Evolutionary conservation across 139 green algal species (phyloP).

Genomic region (Tetradesmus obliquus): DNA sequence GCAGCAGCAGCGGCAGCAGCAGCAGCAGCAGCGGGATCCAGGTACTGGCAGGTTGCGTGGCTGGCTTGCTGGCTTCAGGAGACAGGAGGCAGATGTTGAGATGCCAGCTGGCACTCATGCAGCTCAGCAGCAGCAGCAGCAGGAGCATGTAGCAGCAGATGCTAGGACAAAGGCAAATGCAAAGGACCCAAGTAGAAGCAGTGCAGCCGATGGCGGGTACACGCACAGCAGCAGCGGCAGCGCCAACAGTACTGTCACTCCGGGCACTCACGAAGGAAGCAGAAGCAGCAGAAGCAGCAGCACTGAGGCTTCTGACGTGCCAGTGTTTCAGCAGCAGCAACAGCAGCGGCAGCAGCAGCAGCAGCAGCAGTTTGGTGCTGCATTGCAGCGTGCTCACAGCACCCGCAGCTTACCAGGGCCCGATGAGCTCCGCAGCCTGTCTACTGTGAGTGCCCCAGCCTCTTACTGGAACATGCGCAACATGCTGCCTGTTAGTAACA

Average conservation of each 20-base stretch:
- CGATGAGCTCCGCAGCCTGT: not conserved
- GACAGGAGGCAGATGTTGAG: not conserved
- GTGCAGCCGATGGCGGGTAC: no score
- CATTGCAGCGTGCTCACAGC: not conserved
- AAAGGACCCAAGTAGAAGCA: not conserved
- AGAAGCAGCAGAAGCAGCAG: not conserved
- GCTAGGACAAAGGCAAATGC: not conserved
- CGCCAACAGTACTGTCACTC: not conserved
- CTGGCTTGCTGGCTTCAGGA: not conserved
- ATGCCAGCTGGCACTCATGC: not conserved
- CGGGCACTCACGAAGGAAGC: not conserved
- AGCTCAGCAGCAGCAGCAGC: not conserved
- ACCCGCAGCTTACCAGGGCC: not conserved
- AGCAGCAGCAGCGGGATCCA: not conserved
- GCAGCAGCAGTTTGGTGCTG: not conserved
- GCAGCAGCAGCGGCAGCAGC: not conserved
- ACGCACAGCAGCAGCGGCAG: not conserved
- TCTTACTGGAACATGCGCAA: not conserved
- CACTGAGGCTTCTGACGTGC: not conserved
- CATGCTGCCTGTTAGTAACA: not conserved
- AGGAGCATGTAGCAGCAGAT: not conserved
- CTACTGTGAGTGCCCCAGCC: conserved; percentile 21
- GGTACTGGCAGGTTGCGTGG: no score
- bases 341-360: not conserved
- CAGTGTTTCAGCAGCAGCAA: not conserved